Conservation (phyloP, 164 flowering plant species). For the Magnolia sinica region DNA sequence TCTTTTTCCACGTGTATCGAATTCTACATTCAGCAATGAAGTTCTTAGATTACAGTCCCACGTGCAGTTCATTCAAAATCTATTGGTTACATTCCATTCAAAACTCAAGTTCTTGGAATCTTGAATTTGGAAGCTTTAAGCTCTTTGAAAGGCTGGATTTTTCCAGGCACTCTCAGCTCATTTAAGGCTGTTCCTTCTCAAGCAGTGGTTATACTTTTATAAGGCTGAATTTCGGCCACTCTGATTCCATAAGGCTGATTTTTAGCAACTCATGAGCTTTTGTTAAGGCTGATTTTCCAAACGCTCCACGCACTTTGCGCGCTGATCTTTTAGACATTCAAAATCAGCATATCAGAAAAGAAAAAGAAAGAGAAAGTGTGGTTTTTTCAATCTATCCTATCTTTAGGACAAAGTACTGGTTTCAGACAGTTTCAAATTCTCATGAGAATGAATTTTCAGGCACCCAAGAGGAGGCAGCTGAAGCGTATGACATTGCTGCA, state of each 20-base stretch:
- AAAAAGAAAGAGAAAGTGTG: background rate
- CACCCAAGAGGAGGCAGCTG: conserved; percentile 79
- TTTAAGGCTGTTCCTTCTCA: conserved; percentile 13
- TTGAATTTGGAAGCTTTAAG: conserved; percentile 5
- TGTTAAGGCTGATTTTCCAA: conserved; percentile 19
- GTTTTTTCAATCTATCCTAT: background rate
- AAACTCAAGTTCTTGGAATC: background rate
- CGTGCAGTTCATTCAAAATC: background rate
- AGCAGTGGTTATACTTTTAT: conserved; percentile 24
- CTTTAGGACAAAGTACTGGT: background rate
- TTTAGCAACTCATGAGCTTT: conserved; percentile 13
- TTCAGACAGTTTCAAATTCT: background rate
- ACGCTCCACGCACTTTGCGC: background rate
- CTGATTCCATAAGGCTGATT: conserved; percentile 15
- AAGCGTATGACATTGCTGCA: conserved; percentile 77
- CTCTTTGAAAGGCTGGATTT: conserved; percentile 8
- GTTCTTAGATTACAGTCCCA: background rate
- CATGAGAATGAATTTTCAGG: conserved; percentile 28
- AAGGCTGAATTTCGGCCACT: conserved; percentile 19
- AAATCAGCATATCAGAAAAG: background rate
- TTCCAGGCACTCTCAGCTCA: conserved; percentile 14
- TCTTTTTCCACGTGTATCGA: background rate
- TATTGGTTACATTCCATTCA: background rate
- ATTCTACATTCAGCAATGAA: background rate
- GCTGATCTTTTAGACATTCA: background rate